A percentile compares a stretch with the other conserved stretches of the same genome.
These are phyloP conservation scores for Penicillium ucsense DNA, from an alignment of 495 filamentous ascomycete species.

Conservation along the genomic window DNA sequence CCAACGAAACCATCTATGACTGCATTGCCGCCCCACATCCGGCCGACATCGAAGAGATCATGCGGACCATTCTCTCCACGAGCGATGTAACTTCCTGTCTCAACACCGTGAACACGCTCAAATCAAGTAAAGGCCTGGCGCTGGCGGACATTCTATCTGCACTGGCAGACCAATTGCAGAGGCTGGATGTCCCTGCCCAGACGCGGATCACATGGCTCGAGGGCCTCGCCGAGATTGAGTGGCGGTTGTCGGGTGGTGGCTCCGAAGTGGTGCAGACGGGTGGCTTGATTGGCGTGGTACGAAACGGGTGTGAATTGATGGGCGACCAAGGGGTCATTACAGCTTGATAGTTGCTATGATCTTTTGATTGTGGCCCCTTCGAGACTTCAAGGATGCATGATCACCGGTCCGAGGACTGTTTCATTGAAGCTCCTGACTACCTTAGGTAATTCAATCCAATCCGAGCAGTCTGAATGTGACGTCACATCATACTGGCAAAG, in stretches of 20 bases:
- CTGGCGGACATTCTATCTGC: conserved; percentile 88
- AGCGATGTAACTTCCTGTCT: conserved; percentile 81
- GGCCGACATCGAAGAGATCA: conserved; percentile 74
- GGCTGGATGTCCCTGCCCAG: conserved; percentile 76
- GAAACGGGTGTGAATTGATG: conserved; percentile 76
- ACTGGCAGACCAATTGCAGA: conserved; percentile 68
- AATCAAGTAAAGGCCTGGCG: conserved; percentile 77
- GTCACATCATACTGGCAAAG: too few species aligned
- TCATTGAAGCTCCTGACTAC: too few species aligned
- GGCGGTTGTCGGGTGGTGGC: conserved; percentile 78
- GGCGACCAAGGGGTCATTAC: conserved; percentile 16
- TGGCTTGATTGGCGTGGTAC: conserved; percentile 79
- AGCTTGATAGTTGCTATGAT: conserved; percentile 6
- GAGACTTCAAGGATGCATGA: too few species aligned
- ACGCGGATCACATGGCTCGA: conserved; percentile 88
- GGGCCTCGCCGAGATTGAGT: conserved; percentile 86
- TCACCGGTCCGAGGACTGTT: too few species aligned
- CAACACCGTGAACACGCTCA: conserved; percentile 75
- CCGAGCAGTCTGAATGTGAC: too few species aligned
- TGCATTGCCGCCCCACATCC: conserved; percentile 96
- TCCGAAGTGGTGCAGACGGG: conserved; percentile 88
- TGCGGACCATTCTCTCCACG: conserved; percentile 69
- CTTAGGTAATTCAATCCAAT: too few species aligned
- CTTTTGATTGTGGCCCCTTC: too few species aligned
- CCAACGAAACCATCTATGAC: conserved; percentile 86